These are phyloP conservation scores for Penicillium steckii DNA, from an alignment of 495 filamentous ascomycete genomes.

Conservation along the genomic window DNA sequence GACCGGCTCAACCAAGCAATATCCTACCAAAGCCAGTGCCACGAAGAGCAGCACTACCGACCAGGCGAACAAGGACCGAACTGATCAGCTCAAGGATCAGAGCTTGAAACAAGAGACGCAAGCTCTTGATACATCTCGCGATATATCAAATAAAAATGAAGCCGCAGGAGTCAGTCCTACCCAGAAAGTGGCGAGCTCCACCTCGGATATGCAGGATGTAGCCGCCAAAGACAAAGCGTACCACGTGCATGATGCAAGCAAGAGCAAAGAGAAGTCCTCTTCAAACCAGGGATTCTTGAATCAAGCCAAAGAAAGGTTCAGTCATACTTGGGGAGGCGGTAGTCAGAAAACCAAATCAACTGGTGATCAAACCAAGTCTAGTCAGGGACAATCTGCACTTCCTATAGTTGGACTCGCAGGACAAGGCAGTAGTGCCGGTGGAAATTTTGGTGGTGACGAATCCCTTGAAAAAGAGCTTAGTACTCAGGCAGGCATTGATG, in stretches of 20 bases:
- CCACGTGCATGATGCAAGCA: not conserved
- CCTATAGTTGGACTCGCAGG: not conserved
- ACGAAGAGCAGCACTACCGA: not conserved
- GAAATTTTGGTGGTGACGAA: not conserved
- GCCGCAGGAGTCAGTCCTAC: not conserved
- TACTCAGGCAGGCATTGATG: conserved; percentile 7
- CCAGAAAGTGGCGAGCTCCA: not conserved
- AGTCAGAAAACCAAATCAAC: not conserved
- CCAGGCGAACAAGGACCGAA: not conserved
- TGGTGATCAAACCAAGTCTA: not conserved
- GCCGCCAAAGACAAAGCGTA: not conserved
- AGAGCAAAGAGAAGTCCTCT: not conserved
- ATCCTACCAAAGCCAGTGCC: not conserved
- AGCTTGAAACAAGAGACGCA: not conserved
- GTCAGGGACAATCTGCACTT: not conserved
- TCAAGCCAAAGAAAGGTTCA: not conserved
- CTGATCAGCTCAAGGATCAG: not conserved
- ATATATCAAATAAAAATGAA: not conserved
- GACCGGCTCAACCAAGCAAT: not conserved
- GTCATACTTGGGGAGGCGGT: not conserved
- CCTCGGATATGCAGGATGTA: not conserved
- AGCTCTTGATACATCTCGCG: not conserved
- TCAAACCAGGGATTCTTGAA: not conserved
- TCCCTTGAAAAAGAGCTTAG: conserved; percentile 11
- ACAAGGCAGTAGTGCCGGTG: not conserved